Evolutionary conservation across 768 basidiomycete species (phyloP).

Genomic region (Mycena olivaceomarginata): DNA sequence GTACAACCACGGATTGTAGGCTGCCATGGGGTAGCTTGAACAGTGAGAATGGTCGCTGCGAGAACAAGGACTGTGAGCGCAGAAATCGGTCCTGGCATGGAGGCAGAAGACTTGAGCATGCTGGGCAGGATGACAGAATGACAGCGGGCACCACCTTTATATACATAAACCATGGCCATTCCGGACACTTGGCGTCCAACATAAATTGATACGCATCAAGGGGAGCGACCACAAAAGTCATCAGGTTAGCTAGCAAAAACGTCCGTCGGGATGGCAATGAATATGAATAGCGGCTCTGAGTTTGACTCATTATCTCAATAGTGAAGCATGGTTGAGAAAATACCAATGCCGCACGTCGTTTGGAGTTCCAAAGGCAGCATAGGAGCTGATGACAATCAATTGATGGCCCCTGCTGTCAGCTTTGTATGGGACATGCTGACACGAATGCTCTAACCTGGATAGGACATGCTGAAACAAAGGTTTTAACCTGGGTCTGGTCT

Average conservation of each 20-base stretch:
- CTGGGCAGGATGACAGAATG: slow-evolving; percentile 1
- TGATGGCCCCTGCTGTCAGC: neutral
- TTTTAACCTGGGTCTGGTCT: neutral
- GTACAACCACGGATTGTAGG: slow-evolving; percentile 10
- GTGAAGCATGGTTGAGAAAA: neutral
- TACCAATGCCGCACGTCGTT: neutral
- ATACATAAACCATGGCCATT: neutral
- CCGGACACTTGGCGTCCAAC: neutral
- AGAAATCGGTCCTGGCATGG: slow-evolving; percentile 1
- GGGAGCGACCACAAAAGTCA: neutral
- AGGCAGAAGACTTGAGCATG: neutral
- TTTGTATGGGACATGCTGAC: neutral
- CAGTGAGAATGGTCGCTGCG: neutral
- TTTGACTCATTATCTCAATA: neutral
- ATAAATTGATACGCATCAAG: slow-evolving; percentile 6
- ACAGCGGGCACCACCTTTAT: neutral
- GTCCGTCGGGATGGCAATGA: slow-evolving; percentile 6
- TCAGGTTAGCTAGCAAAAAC: neutral
- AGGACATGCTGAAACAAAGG: neutral
- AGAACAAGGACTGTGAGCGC: slow-evolving; percentile 5
- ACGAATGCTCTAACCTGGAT: neutral
- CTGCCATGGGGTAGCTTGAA: slow-evolving; percentile 4
- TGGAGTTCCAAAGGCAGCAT: neutral
- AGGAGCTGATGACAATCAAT: slow-evolving; percentile 5
- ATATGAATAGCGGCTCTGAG: neutral